These are phyloP conservation scores for Pseudozyma tsukubaensis DNA, from an alignment of 1,284 basidiomycete genomes.

Conservation along the genomic window DNA sequence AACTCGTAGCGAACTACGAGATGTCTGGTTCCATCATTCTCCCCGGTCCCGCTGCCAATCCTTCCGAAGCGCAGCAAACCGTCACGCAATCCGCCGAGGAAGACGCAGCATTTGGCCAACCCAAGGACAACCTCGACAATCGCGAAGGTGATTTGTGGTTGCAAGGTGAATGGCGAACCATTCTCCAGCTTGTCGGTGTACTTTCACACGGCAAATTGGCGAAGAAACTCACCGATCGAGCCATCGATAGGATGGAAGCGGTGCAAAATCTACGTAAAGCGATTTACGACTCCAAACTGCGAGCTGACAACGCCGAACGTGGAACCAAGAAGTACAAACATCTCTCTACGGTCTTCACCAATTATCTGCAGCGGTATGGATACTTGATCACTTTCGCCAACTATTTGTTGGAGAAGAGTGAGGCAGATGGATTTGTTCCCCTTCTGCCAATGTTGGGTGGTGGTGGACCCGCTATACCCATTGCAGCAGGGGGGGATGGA, in stretches of 20 bases:
- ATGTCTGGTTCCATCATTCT: constrained; percentile 34
- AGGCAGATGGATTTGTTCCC: constrained; percentile 66
- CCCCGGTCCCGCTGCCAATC: constrained; percentile 5
- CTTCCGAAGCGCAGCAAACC: background rate
- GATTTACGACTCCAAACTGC: constrained; percentile 64
- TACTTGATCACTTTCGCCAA: constrained; percentile 94
- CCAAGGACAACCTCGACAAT: constrained; percentile 58
- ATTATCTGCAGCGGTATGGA: constrained; percentile 73
- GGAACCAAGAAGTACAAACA: constrained; percentile 57
- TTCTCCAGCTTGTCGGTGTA: constrained; percentile 90
- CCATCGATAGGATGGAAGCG: constrained; percentile 66
- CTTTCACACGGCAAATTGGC: constrained; percentile 90
- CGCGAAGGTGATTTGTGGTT: constrained; percentile 68
- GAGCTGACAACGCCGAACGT: constrained; percentile 61
- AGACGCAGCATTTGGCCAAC: constrained; percentile 38
- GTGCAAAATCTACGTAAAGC: constrained; percentile 68
- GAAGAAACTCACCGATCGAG: constrained; percentile 85
- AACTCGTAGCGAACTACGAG: constrained; percentile 42
- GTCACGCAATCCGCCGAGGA: constrained; percentile 7
- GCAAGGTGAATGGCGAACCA: constrained; percentile 94
- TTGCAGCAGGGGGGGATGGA: constrained; percentile 7
- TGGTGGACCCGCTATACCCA: constrained; percentile 26
- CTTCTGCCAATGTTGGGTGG: constrained; percentile 25
- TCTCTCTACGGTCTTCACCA: constrained; percentile 56
- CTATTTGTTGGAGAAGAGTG: constrained; percentile 82